These are phyloP conservation scores for Penicillium macrosclerotiorum DNA, from an alignment of 495 filamentous ascomycete species.

Conservation along the genomic window DNA sequence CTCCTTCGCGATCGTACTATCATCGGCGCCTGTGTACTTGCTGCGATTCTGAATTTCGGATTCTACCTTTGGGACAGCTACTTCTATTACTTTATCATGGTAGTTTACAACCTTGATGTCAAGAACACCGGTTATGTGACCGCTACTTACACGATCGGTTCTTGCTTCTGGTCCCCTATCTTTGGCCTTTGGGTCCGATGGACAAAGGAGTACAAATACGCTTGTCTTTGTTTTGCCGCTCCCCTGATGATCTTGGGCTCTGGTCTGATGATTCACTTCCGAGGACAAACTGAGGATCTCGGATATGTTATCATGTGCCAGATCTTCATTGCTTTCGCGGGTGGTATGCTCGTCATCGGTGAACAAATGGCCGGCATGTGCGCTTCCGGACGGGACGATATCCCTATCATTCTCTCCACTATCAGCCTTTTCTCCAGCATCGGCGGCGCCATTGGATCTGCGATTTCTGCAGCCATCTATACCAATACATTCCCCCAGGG, in stretches of 20 bases:
- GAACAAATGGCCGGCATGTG: slow-evolving; percentile 71
- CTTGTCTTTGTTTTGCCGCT: slow-evolving; percentile 56
- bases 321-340: slow-evolving; percentile 68
- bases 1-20: slow-evolving; percentile 64
- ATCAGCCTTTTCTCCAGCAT: slow-evolving; percentile 59
- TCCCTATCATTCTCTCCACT: slow-evolving; percentile 65
- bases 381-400: slow-evolving; percentile 52
- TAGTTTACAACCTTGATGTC: slow-evolving; percentile 59
- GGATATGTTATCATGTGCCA: slow-evolving; percentile 73
- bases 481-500: slow-evolving; percentile 55
- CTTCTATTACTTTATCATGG: slow-evolving; percentile 62
- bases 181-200: slow-evolving; percentile 53
- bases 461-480: slow-evolving; percentile 63
- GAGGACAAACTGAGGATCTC: slow-evolving; percentile 52
- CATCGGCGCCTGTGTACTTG: slow-evolving; percentile 57
- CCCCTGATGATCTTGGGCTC: slow-evolving; percentile 59
- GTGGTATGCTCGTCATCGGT: slow-evolving; percentile 57
- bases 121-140: slow-evolving; percentile 59
- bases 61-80: slow-evolving; percentile 64
- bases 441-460: slow-evolving; percentile 64
- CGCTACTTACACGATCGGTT: slow-evolving; percentile 67
- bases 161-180: slow-evolving; percentile 54
- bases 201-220: slow-evolving; percentile 55
- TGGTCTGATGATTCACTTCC: slow-evolving; percentile 64
- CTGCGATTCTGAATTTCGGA: slow-evolving; percentile 52